Conservation (phyloP, 331 rosid species). For the Quercus tomentella region DNA sequence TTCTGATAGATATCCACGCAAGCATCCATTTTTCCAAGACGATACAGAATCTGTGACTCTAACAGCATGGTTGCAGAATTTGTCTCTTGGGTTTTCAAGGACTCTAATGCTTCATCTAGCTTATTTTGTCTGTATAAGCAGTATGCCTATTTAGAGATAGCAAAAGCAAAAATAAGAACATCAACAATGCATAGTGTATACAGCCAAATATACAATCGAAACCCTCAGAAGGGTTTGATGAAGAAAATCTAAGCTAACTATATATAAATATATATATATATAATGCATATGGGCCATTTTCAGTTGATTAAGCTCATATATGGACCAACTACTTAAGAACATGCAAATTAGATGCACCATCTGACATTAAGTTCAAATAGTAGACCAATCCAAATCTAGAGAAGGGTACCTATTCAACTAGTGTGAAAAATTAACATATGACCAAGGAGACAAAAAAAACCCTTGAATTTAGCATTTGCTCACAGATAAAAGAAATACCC, state of each 20-base stretch:
- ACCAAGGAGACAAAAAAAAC: not conserved
- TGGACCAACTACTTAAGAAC: not conserved
- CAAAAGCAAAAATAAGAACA: conserved; percentile 13
- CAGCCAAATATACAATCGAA: not conserved
- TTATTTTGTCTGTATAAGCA: conserved; percentile 95
- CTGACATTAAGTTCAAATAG: not conserved
- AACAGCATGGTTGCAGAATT: conserved; percentile 54
- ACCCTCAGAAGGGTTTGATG: not conserved
- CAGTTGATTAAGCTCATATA: not conserved
- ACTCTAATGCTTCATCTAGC: conserved; percentile 75
- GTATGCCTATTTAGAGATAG: conserved; percentile 69
- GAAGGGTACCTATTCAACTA: not conserved
- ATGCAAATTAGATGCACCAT: not conserved
- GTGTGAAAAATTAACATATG: not conserved
- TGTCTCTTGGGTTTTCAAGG: conserved; percentile 56
- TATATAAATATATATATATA: not conserved
- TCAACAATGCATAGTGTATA: conserved; percentile 8
- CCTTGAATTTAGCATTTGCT: not conserved
- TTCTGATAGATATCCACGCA: conserved; percentile 81
- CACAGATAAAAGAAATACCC: not conserved
- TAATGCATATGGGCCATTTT: not conserved
- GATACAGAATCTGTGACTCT: conserved; percentile 91
- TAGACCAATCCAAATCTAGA: not conserved
- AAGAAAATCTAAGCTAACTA: not conserved
- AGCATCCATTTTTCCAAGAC: conserved; percentile 84